Conservation (phyloP, 305 asterid species). For the Rubia balearica region DNA sequence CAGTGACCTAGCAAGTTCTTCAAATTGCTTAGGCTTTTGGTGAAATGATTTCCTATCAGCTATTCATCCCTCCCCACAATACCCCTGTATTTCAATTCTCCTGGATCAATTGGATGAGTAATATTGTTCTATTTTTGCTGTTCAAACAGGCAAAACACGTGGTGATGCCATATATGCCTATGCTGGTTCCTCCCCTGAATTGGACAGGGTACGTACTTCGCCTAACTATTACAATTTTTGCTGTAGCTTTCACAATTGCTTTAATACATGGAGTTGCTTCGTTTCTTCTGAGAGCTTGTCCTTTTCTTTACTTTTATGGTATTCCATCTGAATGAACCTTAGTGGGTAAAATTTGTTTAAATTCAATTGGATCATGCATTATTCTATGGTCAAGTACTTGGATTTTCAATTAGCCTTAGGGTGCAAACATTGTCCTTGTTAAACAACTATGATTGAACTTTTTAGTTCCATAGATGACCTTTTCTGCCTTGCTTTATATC, state of each 20-base stretch:
- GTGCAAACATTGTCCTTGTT: constrained; percentile 4
- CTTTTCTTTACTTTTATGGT: not conserved
- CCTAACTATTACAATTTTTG: constrained; percentile 3
- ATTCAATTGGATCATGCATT: not conserved
- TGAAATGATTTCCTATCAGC: not conserved
- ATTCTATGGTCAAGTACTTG: not conserved
- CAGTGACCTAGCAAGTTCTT: constrained; percentile 11
- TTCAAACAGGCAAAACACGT: constrained; percentile 80
- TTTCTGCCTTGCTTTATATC: not conserved
- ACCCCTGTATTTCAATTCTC: not conserved
- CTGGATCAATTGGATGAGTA: not conserved
- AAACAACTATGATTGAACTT: not conserved
- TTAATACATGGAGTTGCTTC: not conserved
- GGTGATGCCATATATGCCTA: constrained; percentile 99
- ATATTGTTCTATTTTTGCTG: constrained; percentile 13
- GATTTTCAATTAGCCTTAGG: not conserved
- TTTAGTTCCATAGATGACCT: not conserved
- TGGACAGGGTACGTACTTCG: constrained; percentile 81
- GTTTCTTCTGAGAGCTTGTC: not conserved
- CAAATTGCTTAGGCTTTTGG: not conserved
- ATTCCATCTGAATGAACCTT: not conserved
- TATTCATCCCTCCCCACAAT: not conserved
- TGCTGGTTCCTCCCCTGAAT: constrained; percentile 85
- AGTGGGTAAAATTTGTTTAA: not conserved
- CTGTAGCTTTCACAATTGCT: not conserved